These are phyloP conservation scores for Ascomycota sp. DNA, from an alignment of 2,329 filamentous ascomycete genomes.

Conservation along the genomic window DNA sequence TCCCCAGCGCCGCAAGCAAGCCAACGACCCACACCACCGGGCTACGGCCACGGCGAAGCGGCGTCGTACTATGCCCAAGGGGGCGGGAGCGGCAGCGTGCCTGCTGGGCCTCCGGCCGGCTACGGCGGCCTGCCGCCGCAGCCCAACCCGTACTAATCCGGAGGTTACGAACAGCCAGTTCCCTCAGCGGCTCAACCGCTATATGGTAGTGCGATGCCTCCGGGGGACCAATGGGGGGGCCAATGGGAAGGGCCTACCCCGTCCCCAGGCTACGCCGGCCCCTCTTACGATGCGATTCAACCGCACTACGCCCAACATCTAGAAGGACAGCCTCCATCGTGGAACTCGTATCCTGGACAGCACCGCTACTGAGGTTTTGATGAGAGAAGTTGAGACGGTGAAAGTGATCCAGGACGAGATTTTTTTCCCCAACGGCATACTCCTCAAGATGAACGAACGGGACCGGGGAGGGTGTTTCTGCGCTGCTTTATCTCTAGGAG, in stretches of 20 bases:
- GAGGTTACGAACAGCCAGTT: too few species aligned
- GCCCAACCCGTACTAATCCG: too few species aligned
- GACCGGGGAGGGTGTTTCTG: too few species aligned
- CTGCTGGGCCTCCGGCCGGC: constrained; percentile 7
- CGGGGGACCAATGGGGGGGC: too few species aligned
- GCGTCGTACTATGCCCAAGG: constrained; percentile 9
- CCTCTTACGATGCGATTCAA: constrained; percentile 1
- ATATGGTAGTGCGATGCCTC: too few species aligned
- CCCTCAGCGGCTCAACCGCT: too few species aligned
- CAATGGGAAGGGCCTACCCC: constrained; percentile 5
- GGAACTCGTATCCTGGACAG: constrained; percentile 19
- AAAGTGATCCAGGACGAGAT: too few species aligned
- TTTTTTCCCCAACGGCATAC: too few species aligned
- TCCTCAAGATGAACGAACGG: too few species aligned
- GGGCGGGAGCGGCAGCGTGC: constrained; percentile 3
- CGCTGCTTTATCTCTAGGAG: too few species aligned
- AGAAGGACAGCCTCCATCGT: constrained; percentile 8
- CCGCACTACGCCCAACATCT: background rate
- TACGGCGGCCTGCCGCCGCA: constrained; percentile 6
- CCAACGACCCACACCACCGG: constrained; percentile 10
- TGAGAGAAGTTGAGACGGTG: too few species aligned
- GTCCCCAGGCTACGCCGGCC: constrained; percentile 6
- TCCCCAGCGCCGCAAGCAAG: constrained; percentile 16
- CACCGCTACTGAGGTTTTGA: constrained; percentile 10
- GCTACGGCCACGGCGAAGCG: constrained; percentile 21